Evolutionary conservation across 2,329 filamentous ascomycete species (phyloP).

Genomic region (Talaromyces sp.): DNA sequence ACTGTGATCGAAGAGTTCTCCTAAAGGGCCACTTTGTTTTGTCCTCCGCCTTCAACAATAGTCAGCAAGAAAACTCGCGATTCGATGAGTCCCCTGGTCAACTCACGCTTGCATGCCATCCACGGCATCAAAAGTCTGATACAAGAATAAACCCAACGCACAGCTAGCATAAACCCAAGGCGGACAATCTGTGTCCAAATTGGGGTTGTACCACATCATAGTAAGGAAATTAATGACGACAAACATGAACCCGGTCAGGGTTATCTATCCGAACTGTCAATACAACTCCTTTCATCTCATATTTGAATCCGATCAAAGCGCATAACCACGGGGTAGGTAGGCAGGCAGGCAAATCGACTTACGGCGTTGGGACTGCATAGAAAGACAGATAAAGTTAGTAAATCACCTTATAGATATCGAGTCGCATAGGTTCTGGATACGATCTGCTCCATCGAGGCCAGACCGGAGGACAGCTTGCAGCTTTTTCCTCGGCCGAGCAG

Average conservation of each 20-base stretch:
- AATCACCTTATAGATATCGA: too few species aligned
- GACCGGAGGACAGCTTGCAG: background rate
- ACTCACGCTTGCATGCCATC: conserved; percentile 90
- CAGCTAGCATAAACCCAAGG: conserved; percentile 93
- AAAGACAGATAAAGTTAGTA: conserved; percentile 15
- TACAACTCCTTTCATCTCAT: background rate
- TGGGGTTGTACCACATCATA: conserved; percentile 94
- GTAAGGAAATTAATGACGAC: conserved; percentile 88
- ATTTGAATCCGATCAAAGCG: background rate
- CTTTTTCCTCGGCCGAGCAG: too few species aligned
- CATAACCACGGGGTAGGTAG: background rate
- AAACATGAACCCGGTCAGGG: conserved; percentile 85
- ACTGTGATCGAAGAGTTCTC: conserved; percentile 96
- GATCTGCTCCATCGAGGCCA: too few species aligned
- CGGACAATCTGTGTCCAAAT: conserved; percentile 88
- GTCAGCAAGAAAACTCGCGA: conserved; percentile 7
- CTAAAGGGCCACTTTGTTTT: conserved; percentile 86
- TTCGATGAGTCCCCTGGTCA: background rate
- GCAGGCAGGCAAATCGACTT: conserved; percentile 27
- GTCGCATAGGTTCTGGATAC: too few species aligned
- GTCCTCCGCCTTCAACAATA: conserved; percentile 70
- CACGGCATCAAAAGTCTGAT: conserved; percentile 98
- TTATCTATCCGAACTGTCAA: conserved; percentile 63
- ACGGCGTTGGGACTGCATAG: conserved; percentile 52
- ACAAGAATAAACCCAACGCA: conserved; percentile 86